These are phyloP conservation scores for Biscogniauxia mediterranea DNA, from an alignment of 2,329 filamentous ascomycete genomes.

Conservation along the genomic window DNA sequence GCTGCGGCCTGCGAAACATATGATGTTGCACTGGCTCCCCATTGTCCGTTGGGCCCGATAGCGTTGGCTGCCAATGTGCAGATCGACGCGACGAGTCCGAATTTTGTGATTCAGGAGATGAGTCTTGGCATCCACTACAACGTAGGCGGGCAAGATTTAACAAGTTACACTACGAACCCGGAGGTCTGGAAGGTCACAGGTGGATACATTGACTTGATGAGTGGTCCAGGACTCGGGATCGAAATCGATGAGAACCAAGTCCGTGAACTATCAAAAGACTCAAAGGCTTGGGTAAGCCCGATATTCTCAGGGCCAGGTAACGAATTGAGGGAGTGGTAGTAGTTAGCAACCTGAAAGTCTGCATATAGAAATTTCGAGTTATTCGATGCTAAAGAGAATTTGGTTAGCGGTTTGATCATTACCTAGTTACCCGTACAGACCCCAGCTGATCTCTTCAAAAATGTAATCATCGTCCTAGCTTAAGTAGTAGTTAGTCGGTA, in stretches of 20 bases:
- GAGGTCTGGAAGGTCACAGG: slow-evolving; percentile 65
- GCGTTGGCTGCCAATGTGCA: slow-evolving; percentile 71
- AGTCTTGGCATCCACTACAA: slow-evolving; percentile 80
- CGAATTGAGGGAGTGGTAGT: slow-evolving; percentile 48
- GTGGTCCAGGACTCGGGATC: slow-evolving; percentile 64
- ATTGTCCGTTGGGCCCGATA: slow-evolving; percentile 72
- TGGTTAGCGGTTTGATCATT: background rate
- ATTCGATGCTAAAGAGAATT: background rate
- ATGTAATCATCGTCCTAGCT: background rate
- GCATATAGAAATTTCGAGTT: background rate
- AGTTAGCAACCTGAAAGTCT: slow-evolving; percentile 11
- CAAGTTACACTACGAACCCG: slow-evolving; percentile 63
- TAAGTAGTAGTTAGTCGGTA: background rate
- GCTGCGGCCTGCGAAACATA: slow-evolving; percentile 71
- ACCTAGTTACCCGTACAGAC: too few relatives aligned
- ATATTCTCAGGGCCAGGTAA: slow-evolving; percentile 53
- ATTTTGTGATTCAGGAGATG: slow-evolving; percentile 77
- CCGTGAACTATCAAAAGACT: slow-evolving; percentile 54
- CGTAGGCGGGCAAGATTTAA: slow-evolving; percentile 53
- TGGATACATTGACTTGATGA: slow-evolving; percentile 61
- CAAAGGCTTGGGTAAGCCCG: slow-evolving; percentile 55
- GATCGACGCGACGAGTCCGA: slow-evolving; percentile 58
- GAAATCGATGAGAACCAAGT: slow-evolving; percentile 70
- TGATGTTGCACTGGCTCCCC: slow-evolving; percentile 70
- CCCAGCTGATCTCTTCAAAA: background rate